Evolutionary conservation across 306 rosid genomes (phyloP).

Genomic region (Dicorynia guianensis): DNA sequence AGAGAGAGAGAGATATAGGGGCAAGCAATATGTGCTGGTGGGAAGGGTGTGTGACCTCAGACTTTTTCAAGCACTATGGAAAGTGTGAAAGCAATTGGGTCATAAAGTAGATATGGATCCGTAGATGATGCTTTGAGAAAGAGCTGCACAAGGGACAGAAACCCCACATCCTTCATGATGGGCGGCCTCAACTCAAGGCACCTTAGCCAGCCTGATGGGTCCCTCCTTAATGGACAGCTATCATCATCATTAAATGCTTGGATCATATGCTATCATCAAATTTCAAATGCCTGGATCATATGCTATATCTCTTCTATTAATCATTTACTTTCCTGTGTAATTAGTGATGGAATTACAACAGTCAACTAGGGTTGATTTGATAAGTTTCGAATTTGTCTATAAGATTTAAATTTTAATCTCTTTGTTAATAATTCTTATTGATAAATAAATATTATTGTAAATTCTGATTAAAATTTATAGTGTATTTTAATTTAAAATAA

Average conservation of each 20-base stretch:
- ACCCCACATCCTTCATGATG: neutral
- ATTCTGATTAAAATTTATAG: too few species aligned
- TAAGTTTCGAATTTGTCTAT: too few species aligned
- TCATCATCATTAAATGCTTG: conserved; percentile 1
- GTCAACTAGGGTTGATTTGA: too few species aligned
- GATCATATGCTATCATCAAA: conserved; percentile 11
- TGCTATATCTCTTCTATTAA: conserved; percentile 7
- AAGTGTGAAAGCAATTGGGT: conserved; percentile 33
- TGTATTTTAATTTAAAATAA: too few species aligned
- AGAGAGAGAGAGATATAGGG: neutral
- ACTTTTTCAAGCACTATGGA: conserved; percentile 25
- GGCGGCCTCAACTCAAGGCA: conserved; percentile 13
- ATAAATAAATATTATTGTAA: too few species aligned
- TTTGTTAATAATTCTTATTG: too few species aligned
- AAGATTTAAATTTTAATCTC: too few species aligned
- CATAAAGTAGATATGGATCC: conserved; percentile 28
- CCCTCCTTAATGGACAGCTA: conserved; percentile 20
- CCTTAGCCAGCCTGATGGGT: conserved; percentile 24
- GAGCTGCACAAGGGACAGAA: neutral
- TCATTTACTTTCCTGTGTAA: conserved; percentile 13
- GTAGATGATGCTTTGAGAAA: conserved; percentile 14
- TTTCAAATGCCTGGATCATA: neutral
- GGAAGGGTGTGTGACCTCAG: conserved; percentile 1
- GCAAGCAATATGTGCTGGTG: neutral
- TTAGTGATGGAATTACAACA: too few species aligned